Evolutionary conservation across 2,329 filamentous ascomycete species (phyloP).

Genomic region (Capronia epimyces): DNA sequence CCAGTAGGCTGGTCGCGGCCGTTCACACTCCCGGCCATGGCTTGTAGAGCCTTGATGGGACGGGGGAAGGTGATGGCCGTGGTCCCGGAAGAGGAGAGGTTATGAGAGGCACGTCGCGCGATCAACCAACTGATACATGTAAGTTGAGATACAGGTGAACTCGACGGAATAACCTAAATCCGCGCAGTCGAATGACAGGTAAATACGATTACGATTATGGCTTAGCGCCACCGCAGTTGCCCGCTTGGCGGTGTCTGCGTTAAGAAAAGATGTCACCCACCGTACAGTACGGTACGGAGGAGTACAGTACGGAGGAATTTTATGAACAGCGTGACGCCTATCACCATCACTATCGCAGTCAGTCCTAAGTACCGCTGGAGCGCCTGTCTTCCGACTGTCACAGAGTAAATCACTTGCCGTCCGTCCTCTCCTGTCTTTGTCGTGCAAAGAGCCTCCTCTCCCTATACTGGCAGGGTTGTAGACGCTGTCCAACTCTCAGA

Average conservation of each 20-base stretch:
- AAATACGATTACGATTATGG: background rate
- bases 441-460: no score
- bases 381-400: no score
- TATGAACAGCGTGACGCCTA: no score
- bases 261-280: background rate
- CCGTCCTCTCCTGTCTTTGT: no score
- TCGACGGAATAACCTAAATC: background rate
- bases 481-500: no score
- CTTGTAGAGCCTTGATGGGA: conserved; percentile 1
- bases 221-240: background rate
- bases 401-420: no score
- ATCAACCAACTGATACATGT: no score
- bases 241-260: background rate
- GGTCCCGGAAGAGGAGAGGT: conserved; percentile 17
- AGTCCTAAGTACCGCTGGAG: no score
- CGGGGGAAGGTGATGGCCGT: conserved; percentile 13
- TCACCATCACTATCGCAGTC: no score
- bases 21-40: conserved; percentile 15
- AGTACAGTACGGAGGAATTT: no score
- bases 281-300: background rate
- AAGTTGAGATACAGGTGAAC: background rate
- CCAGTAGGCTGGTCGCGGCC: conserved; percentile 18
- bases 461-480: no score
- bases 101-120: conserved; percentile 9
- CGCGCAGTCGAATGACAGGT: background rate